Percentiles rank a stretch among this genome's conserved stretches.
Conservation (phyloP, 129 eudicot species). For the Scalesia atractyloides region DNA sequence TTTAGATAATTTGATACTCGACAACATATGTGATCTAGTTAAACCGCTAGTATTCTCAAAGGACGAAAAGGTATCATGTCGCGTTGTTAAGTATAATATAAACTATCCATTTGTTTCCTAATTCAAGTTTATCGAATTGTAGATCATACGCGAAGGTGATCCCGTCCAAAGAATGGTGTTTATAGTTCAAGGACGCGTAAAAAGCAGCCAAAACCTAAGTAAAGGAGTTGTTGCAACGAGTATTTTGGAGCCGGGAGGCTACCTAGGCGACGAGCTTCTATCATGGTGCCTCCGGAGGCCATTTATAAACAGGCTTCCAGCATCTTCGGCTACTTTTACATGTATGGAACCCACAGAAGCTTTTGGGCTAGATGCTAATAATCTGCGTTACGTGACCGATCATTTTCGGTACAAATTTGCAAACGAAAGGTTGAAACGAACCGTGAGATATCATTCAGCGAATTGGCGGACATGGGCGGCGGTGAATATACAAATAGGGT, state of each 20-base stretch:
- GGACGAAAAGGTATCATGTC: slow-evolving; percentile 76
- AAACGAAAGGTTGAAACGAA: slow-evolving; percentile 73
- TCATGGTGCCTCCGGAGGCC: slow-evolving; percentile 95
- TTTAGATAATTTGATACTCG: slow-evolving; percentile 84
- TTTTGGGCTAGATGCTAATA: slow-evolving; percentile 68
- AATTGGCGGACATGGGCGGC: slow-evolving; percentile 99
- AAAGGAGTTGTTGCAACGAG: slow-evolving; percentile 78
- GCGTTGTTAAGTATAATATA: background rate
- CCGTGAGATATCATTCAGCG: slow-evolving; percentile 74
- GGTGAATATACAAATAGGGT: slow-evolving; percentile 81
- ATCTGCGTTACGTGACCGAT: slow-evolving; percentile 79
- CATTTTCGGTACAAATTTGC: slow-evolving; percentile 94
- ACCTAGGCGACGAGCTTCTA: slow-evolving; percentile 86
- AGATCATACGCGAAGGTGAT: slow-evolving; percentile 96
- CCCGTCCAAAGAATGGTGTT: slow-evolving; percentile 86
- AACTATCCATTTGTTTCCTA: background rate
- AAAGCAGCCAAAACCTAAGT: slow-evolving; percentile 84
- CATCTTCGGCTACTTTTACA: slow-evolving; percentile 85
- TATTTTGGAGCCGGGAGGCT: slow-evolving; percentile 81
- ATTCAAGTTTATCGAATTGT: slow-evolving; percentile 11
- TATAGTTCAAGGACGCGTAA: slow-evolving; percentile 73
- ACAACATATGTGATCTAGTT: slow-evolving; percentile 91
- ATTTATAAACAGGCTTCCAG: slow-evolving; percentile 73
- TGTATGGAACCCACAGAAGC: slow-evolving; percentile 80
- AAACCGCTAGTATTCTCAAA: slow-evolving; percentile 79